Percentiles rank a stretch among this genome's conserved stretches.
Conservation (phyloP, 805 yeast species). For the Candida nemodendra region DNA sequence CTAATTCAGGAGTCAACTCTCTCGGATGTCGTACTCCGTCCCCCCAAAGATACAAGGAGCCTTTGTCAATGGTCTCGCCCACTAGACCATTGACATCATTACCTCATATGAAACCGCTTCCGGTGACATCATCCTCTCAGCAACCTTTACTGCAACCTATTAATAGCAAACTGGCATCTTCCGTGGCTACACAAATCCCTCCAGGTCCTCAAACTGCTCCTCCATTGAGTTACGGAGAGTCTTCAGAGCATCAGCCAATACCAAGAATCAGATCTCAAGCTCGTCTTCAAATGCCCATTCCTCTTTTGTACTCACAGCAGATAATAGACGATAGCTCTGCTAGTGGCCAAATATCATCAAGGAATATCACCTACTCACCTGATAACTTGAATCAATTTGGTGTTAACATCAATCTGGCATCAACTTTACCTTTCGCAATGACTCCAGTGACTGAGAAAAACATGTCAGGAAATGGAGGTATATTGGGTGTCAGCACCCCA, state of each 20-base stretch:
- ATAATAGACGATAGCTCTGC: constrained; percentile 5
- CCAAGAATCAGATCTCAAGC: constrained; percentile 51
- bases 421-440: constrained; percentile 64
- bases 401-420: constrained; percentile 63
- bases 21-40: constrained; percentile 45
- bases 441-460: constrained; percentile 72
- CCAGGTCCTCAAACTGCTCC: constrained; percentile 33
- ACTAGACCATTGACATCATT: constrained; percentile 27
- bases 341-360: constrained; percentile 1
- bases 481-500: constrained; percentile 20
- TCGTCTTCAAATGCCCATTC: constrained; percentile 75
- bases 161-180: constrained; percentile 38
- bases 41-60: constrained; percentile 38
- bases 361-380: constrained; percentile 10
- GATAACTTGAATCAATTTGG: constrained; percentile 38
- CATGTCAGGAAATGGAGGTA: constrained; percentile 11
- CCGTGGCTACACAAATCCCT: constrained; percentile 4
- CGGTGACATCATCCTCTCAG: constrained; percentile 33
- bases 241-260: constrained; percentile 22
- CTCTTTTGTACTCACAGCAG: constrained; percentile 34
- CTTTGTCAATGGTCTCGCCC: constrained; percentile 26
- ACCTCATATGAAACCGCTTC: constrained; percentile 52
- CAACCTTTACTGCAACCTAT: constrained; percentile 56
- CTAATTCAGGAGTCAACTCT: constrained; percentile 39
- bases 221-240: constrained; percentile 14